A percentile compares a stretch with the other conserved stretches of the same genome.
Evolutionary conservation across 768 basidiomycete genomes (phyloP).

Genomic region (Pulveroboletus ravenelii): DNA sequence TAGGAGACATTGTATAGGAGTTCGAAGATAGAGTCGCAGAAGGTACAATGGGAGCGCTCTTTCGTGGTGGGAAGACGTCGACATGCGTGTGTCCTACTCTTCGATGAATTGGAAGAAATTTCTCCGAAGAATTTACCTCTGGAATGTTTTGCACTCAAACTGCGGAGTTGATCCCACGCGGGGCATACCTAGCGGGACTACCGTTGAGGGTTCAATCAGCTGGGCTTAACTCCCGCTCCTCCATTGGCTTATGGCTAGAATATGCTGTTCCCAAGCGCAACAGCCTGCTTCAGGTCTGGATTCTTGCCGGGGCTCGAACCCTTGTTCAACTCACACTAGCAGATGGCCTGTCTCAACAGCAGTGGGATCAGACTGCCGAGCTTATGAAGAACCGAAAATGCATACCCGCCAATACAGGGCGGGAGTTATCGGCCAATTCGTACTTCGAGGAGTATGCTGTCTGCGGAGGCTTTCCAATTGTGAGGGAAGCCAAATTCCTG

Average conservation of each 20-base stretch:
- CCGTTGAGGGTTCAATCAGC: conserved; percentile 49
- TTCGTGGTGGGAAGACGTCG: conserved; percentile 9
- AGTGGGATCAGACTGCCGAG: conserved; percentile 56
- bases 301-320: conserved; percentile 33
- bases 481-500: neutral
- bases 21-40: conserved; percentile 7
- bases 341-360: conserved; percentile 39
- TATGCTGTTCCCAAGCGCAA: conserved; percentile 40
- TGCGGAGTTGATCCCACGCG: neutral
- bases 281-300: neutral
- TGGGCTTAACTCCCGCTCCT: conserved; percentile 71
- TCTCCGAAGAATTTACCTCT: conserved; percentile 38
- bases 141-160: neutral
- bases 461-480: conserved; percentile 34
- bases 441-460: conserved; percentile 81
- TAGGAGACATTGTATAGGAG: conserved; percentile 6
- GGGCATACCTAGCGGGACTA: conserved; percentile 39
- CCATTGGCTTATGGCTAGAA: conserved; percentile 70
- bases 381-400: conserved; percentile 52
- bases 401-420: conserved; percentile 71
- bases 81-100: neutral
- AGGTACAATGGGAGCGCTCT: conserved; percentile 1
- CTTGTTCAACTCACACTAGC: conserved; percentile 75
- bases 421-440: conserved; percentile 60
- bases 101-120: neutral